These are phyloP conservation scores for Cutaneotrichosporon sp. DNA, from an alignment of 1,284 basidiomycete species.

Conservation along the genomic window DNA sequence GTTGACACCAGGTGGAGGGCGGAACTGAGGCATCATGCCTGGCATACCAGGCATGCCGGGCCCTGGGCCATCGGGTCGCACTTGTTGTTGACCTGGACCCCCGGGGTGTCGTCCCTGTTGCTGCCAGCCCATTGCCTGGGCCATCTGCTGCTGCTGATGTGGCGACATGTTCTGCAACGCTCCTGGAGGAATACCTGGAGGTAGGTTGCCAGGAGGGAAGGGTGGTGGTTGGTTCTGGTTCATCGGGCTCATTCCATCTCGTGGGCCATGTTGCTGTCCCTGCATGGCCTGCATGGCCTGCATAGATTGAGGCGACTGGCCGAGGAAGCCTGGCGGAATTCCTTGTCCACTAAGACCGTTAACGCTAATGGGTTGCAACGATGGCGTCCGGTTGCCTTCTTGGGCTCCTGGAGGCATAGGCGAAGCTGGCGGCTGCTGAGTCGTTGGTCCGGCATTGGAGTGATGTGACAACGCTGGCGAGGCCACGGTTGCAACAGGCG, in stretches of 20 bases:
- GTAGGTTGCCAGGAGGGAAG: conserved; percentile 15
- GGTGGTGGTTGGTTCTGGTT: neutral
- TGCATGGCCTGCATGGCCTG: conserved; percentile 23
- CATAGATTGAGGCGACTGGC: conserved; percentile 15
- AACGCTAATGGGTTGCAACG: conserved; percentile 3
- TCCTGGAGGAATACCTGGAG: conserved; percentile 5
- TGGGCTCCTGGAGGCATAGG: neutral
- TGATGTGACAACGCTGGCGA: conserved; percentile 33
- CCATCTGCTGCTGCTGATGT: conserved; percentile 36
- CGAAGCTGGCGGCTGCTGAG: conserved; percentile 7
- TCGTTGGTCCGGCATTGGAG: conserved; percentile 15
- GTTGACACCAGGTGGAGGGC: conserved; percentile 15
- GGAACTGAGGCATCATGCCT: conserved; percentile 7
- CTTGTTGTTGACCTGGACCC: conserved; percentile 2
- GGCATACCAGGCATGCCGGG: conserved; percentile 7
- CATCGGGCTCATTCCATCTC: conserved; percentile 7
- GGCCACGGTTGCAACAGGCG: conserved; percentile 22
- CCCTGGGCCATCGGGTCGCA: conserved; percentile 7
- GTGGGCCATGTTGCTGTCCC: conserved; percentile 21
- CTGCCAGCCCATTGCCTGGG: conserved; percentile 24
- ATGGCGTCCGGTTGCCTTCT: neutral
- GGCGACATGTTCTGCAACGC: conserved; percentile 21
- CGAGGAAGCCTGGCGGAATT: neutral
- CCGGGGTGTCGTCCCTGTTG: neutral
- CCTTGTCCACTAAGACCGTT: conserved; percentile 14